Evolutionary conservation across 139 green algal species (phyloP), one percentile per base, ranked within the genome.

Genomic region (Tetraselmis chui): DNA sequence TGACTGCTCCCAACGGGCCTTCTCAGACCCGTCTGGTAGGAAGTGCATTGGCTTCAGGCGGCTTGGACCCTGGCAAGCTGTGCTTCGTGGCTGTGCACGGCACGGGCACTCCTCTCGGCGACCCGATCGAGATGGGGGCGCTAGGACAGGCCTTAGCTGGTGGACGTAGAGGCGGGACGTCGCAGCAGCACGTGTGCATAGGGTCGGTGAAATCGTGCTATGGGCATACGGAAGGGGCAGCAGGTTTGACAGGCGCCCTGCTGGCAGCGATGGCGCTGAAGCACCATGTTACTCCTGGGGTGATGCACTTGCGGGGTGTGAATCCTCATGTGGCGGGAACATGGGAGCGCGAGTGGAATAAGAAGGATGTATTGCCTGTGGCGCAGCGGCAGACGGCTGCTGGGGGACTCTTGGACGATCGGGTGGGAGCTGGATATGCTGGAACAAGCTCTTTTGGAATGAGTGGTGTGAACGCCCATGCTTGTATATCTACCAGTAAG

Each of bases 1-100:
- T 98, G 24, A 98, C 94, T 27, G 94, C 94, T 1, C 93, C 93
- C 0, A 91, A 97, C 78, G 93, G 93, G 0, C 93, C 93, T 28
- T 90, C 83, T 30, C 93, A 97, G 80, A 83, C 80, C 2, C 45
- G 59, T 0, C 45, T 93, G 24, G 84, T 94, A 1, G 28, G 77
- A 0, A 29, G 32, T 5, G 87, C 88, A 0, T 77, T 94, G n/a
- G 31, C 25, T 1, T 80, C 22, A 28, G 1, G 28, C 30, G 74
- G 0, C 23, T 5, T 79, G 2, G n/a, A 78, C 75, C 26, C 27
- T 2, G 32, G 1, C 1, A 58, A 81, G 30, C 18, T 67, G 45
- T 67, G 45, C 45, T 67, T 25, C 45, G 76, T 79, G 23, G n/a
- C 28, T 32, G 18, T 79, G 23, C 85, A 89, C 76, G 85, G 85